Evolutionary conservation across 306 rosid genomes (phyloP), one percentile per base, ranked within the genome.

Genomic region (Corylus americana): DNA sequence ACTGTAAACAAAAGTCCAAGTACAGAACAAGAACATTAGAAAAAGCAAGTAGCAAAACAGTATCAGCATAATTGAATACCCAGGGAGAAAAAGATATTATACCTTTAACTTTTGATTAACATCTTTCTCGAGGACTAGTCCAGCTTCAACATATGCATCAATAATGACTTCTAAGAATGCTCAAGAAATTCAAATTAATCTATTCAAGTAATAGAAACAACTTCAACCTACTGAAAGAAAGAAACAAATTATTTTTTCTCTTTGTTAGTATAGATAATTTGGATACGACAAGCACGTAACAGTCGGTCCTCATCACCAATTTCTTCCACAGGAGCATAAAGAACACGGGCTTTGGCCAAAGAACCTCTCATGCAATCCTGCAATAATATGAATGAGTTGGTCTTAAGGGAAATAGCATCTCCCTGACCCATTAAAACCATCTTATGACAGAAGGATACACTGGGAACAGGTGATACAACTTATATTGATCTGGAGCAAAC

Each of bases 281-380:
- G 97, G 98, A 95, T 95, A 93, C 96, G 90, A 83, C 94, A 93
- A 61, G 97, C 99, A 79, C 79, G 88, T 22, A 88, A n/a, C 58
- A 95, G 88, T 76, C 93, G 84, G 13, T 80, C 90, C 80, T 89
- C 91, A 29, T 84, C 83, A 78, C 92, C 94, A 80, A 90, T 86
- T 86, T 93, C 99, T 90, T 89, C 97, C 70, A 95, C 89, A 8
- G 98, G 98, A 67, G 87, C 85, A 86, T 89, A 91, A 11, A 95
- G 80, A 42, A 95, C 93, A 71, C 86, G 84, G 20, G 98, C 96
- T 91, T 84, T 92, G 79, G 90, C 97, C 78, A 82, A 74, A 55
- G 98, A 86, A 89, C 98, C 98, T 88, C 78, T 91, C 98, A 95
- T 89, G 83, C 88, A 84, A 22, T 89, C 88, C 98, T 95, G 89